These are phyloP conservation scores for Dispira simplex DNA, from an alignment of 192 early-diverging fungal genomes.

Conservation along the genomic window DNA sequence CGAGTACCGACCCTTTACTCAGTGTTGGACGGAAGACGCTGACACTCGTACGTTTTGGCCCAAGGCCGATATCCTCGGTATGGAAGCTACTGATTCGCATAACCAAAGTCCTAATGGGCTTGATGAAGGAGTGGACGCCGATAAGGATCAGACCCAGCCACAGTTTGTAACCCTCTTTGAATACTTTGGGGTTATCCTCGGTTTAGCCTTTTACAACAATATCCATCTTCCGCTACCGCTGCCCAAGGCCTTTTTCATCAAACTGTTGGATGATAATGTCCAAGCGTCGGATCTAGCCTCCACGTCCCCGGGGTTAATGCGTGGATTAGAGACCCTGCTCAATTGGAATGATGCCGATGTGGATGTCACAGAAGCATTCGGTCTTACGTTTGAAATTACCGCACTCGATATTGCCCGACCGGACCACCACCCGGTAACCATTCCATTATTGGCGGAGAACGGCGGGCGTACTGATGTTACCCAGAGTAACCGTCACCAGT, in stretches of 20 bases:
- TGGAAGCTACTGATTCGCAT: constrained; percentile 14
- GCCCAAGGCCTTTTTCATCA: constrained; percentile 57
- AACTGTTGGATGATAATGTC: constrained; percentile 35
- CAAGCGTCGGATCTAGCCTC: constrained; percentile 26
- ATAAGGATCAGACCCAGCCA: constrained; percentile 3
- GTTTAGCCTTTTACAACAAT: constrained; percentile 81
- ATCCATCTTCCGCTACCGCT: constrained; percentile 60
- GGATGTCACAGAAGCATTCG: constrained; percentile 63
- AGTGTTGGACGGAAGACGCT: constrained; percentile 47
- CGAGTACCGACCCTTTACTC: constrained; percentile 36
- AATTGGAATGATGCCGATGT: constrained; percentile 54
- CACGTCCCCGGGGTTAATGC: constrained; percentile 36
- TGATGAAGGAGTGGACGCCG: neutral
- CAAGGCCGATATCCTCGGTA: constrained; percentile 17
- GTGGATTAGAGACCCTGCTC: constrained; percentile 64
- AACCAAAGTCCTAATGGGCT: no score
- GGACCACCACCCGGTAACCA: constrained; percentile 20
- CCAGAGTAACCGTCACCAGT: constrained; percentile 50
- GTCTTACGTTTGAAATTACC: constrained; percentile 73
- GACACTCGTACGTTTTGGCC: constrained; percentile 58
- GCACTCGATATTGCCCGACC: constrained; percentile 31
- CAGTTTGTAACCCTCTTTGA: constrained; percentile 38
- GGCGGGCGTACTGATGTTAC: constrained; percentile 63
- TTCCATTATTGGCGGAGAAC: constrained; percentile 36
- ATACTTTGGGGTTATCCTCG: constrained; percentile 77